phyloP scores from a whole-genome alignment of 2,329 filamentous ascomycete species.

The Beauveria pseudobassiana region DNA sequence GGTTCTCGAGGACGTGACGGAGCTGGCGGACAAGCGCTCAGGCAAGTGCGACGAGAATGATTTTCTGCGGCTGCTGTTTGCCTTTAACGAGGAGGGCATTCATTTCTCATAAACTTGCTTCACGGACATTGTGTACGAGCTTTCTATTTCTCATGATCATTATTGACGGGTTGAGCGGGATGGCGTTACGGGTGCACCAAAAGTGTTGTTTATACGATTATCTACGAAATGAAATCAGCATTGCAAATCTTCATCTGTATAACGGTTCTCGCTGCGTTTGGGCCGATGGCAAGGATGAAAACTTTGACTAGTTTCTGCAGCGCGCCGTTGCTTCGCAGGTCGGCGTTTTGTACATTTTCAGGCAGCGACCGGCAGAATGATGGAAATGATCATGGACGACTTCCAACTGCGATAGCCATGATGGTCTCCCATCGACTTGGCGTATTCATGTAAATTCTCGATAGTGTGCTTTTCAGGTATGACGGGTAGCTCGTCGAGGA shows the following conservation, averaged over 20 bases:
- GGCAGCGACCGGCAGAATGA: slow-evolving; percentile 21
- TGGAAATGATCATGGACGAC: slow-evolving; percentile 31
- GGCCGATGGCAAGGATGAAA: too few relatives aligned
- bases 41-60: slow-evolving; percentile 89
- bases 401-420: slow-evolving; percentile 45
- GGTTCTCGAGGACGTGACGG: slow-evolving; percentile 74
- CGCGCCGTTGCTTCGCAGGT: too few relatives aligned
- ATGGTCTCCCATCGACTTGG: slow-evolving; percentile 39
- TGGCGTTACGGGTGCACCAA: neutral
- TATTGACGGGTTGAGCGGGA: neutral
- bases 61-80: slow-evolving; percentile 71
- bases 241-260: neutral
- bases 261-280: too few relatives aligned
- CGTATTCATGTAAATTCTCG: slow-evolving; percentile 44
- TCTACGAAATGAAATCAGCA: neutral
- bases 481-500: slow-evolving; percentile 37
- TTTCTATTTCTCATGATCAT: neutral
- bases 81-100: slow-evolving; percentile 87
- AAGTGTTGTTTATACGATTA: neutral
- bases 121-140: neutral
- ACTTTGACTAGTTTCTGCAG: too few relatives aligned
- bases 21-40: slow-evolving; percentile 71
- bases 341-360: too few relatives aligned
- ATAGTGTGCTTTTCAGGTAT: slow-evolving; percentile 43
- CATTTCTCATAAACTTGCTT: slow-evolving; percentile 58